Evolutionary conservation across 177 flowering plant genomes (phyloP).

Genomic region (Vitis hybrid): DNA sequence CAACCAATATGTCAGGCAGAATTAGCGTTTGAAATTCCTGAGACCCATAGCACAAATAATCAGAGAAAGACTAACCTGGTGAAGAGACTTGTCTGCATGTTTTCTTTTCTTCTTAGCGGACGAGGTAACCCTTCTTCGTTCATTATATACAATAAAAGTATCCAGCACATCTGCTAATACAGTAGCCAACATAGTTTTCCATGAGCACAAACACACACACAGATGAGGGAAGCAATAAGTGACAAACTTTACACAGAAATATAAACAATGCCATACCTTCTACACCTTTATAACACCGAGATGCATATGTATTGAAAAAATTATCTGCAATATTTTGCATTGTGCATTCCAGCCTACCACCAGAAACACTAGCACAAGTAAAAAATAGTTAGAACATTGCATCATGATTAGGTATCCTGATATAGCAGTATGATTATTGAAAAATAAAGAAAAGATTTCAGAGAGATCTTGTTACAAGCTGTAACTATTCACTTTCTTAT

Average conservation of each 20-base stretch:
- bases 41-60: too few relatives aligned
- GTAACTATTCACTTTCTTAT: background rate
- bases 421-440: background rate
- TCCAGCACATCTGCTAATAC: slow-evolving; percentile 64
- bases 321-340: slow-evolving; percentile 98
- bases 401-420: background rate
- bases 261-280: slow-evolving; percentile 50
- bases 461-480: background rate
- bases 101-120: slow-evolving; percentile 88
- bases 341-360: slow-evolving; percentile 95
- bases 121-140: slow-evolving; percentile 93
- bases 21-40: background rate
- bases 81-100: slow-evolving; percentile 60
- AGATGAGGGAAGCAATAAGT: slow-evolving; percentile 1
- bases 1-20: background rate
- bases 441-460: slow-evolving; percentile 4
- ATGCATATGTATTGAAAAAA: slow-evolving; percentile 56
- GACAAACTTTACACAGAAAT: slow-evolving; percentile 4
- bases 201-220: background rate
- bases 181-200: slow-evolving; percentile 3
- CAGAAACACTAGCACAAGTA: slow-evolving; percentile 55
- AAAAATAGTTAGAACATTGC: slow-evolving; percentile 11
- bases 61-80: slow-evolving; percentile 56
- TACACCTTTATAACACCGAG: slow-evolving; percentile 55
- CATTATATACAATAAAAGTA: slow-evolving; percentile 83